phyloP scores from a whole-genome alignment of 768 basidiomycete genomes.

The Pleurotus pulmonarius region DNA sequence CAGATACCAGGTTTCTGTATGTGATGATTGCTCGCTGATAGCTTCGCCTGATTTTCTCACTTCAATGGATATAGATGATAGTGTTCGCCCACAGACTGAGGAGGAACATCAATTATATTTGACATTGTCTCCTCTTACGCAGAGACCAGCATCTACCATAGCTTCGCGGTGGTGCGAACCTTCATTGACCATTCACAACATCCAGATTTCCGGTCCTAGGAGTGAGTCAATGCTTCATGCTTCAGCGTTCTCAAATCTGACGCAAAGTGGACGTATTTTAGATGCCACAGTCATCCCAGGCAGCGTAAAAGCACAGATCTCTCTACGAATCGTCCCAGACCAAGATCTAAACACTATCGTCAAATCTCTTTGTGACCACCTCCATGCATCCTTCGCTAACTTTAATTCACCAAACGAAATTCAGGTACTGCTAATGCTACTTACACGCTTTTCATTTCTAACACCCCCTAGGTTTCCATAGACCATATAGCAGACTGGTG shows the following conservation, averaged over 20 bases:
- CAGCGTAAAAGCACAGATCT: slow-evolving; percentile 78
- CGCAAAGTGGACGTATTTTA: slow-evolving; percentile 19
- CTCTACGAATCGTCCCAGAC: slow-evolving; percentile 92
- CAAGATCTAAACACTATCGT: slow-evolving; percentile 76
- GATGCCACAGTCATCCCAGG: slow-evolving; percentile 89
- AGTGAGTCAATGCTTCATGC: slow-evolving; percentile 36
- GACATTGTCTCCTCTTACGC: slow-evolving; percentile 64
- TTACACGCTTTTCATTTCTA: neutral
- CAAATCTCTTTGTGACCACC: slow-evolving; percentile 51
- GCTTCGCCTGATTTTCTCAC: neutral
- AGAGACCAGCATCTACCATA: slow-evolving; percentile 63
- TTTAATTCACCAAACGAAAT: slow-evolving; percentile 70
- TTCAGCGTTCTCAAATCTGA: neutral
- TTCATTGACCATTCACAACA: slow-evolving; percentile 82
- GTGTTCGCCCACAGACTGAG: slow-evolving; percentile 64
- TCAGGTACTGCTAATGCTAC: slow-evolving; percentile 41
- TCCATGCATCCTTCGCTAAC: slow-evolving; percentile 53
- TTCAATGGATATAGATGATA: slow-evolving; percentile 52
- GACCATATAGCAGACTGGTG: slow-evolving; percentile 93
- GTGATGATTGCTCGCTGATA: neutral
- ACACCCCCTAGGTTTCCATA: slow-evolving; percentile 55
- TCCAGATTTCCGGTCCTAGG: slow-evolving; percentile 77
- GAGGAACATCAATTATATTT: slow-evolving; percentile 69
- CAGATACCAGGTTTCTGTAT: slow-evolving; percentile 81
- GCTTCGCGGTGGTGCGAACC: slow-evolving; percentile 87